These are phyloP conservation scores for Leccinum incarnatum DNA, from an alignment of 768 basidiomycete species.

Conservation along the genomic window DNA sequence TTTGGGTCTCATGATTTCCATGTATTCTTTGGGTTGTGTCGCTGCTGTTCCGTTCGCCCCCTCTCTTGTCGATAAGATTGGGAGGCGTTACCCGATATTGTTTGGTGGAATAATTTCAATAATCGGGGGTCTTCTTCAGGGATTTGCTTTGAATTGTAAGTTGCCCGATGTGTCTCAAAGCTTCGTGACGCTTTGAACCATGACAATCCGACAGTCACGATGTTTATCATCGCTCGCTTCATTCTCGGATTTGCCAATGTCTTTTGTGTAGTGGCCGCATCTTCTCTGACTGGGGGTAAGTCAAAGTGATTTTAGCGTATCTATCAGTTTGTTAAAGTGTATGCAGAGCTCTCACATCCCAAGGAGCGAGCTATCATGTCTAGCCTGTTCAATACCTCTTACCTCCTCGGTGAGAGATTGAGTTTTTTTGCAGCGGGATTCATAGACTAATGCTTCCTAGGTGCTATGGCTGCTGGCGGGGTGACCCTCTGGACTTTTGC, in stretches of 20 bases:
- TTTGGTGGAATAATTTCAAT: constrained; percentile 3
- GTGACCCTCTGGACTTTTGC: not conserved
- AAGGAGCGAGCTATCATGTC: constrained; percentile 12
- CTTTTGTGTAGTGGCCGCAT: not conserved
- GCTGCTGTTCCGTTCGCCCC: not conserved
- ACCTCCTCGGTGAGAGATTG: not conserved
- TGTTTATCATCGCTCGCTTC: constrained; percentile 12
- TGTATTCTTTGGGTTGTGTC: not conserved
- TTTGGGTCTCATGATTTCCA: not conserved
- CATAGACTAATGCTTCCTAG: not conserved
- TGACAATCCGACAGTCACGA: not conserved
- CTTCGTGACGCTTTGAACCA: not conserved
- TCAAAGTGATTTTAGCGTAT: not conserved
- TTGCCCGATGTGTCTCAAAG: not conserved
- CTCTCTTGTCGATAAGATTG: not conserved
- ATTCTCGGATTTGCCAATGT: not conserved
- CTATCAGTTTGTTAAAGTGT: not conserved
- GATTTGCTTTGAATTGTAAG: constrained; percentile 5
- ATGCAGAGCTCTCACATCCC: constrained; percentile 16
- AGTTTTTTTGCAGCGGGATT: not conserved
- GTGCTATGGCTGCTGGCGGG: not conserved
- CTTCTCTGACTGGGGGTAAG: not conserved
- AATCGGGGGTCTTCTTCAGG: constrained; percentile 2
- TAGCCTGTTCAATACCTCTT: constrained; percentile 1
- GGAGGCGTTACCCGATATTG: constrained; percentile 22